Base-by-base conservation (phyloP, 1,284 basidiomycete species). In the Neolentinus lepideus region DNA sequence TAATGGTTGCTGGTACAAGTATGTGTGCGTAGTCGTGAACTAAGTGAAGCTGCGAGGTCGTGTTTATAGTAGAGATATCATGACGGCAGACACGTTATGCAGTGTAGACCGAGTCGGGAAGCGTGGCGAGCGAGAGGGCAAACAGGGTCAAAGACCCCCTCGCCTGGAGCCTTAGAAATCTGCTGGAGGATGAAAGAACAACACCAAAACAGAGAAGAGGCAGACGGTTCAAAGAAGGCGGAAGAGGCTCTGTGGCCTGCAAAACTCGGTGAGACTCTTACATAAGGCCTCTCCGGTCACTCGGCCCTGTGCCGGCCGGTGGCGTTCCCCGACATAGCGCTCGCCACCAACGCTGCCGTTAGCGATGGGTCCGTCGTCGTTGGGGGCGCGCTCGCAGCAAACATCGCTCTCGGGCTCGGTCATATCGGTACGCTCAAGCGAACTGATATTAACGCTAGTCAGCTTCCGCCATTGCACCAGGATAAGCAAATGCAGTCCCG, bases 81-180 rank as follows among this genome's bases (percentile, higher is more conserved):
- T 43, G 21, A 54, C 35, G 22, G 58, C 88, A 83, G 2, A 85
- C 84, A 50, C 47, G 47, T 43, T 43, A 29, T 50, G 14, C 22
- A 6, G 14, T 50, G 24, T 25, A 29, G 27, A 25, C 9, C 47
- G 47, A 50, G 24, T 26, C 47, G 27, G 22, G 8, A n/a, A 50
- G 27, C 38, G n/a, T 81, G 74, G 47, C 22, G 47, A 50, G 22
- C 22, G 27, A 50, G 27, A n/a, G 22, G 47, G 24, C 12, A 25
- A 29, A 46, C 19, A 6, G 27, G 47, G 8, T 25, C 8, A 50
- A 50, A 50, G 27, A 29, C 47, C 47, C 27, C 47, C 47, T 50
- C 47, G 47, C 47, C 38, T 43, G 12, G 12, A 43, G 38, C 38
- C 38, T 43, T 43, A 43, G 38, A 43, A 29, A 50, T 24, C 25